Conservation (phyloP, 2,329 filamentous ascomycete species). For the Penicillium carneum region DNA sequence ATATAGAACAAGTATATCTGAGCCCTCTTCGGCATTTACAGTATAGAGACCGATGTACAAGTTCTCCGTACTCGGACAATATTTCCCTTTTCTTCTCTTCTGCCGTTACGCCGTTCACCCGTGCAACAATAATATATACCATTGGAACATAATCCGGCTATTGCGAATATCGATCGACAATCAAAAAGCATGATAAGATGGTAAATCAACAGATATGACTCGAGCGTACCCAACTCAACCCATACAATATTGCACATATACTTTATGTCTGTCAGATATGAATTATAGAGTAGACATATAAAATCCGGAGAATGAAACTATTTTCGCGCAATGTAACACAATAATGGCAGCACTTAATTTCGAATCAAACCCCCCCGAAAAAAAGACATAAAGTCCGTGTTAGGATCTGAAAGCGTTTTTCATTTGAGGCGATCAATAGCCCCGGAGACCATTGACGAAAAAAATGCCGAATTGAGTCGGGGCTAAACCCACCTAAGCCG, state of each 20-base stretch:
- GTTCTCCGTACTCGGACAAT: neutral
- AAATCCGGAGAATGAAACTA: neutral
- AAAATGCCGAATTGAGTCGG: neutral
- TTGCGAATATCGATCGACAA: conserved; percentile 9
- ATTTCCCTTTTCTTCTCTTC: neutral
- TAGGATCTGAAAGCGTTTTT: neutral
- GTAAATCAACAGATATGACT: neutral
- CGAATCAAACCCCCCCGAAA: neutral
- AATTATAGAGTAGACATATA: neutral
- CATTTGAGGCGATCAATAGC: conserved; percentile 7
- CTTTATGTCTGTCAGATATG: neutral
- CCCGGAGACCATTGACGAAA: conserved; percentile 2
- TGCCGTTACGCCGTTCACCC: neutral
- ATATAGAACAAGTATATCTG: neutral
- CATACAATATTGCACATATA: neutral
- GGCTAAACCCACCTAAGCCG: conserved; percentile 5
- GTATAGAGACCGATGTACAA: neutral
- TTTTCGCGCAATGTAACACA: neutral
- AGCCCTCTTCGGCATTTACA: neutral
- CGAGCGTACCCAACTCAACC: neutral
- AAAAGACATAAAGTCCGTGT: neutral
- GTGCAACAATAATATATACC: neutral
- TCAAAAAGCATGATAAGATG: neutral
- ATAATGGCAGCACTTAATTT: neutral
- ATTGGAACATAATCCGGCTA: neutral